These are phyloP conservation scores for Luzula sylvatica DNA, from an alignment of 176 grass and related monocot genomes.

Conservation along the genomic window DNA sequence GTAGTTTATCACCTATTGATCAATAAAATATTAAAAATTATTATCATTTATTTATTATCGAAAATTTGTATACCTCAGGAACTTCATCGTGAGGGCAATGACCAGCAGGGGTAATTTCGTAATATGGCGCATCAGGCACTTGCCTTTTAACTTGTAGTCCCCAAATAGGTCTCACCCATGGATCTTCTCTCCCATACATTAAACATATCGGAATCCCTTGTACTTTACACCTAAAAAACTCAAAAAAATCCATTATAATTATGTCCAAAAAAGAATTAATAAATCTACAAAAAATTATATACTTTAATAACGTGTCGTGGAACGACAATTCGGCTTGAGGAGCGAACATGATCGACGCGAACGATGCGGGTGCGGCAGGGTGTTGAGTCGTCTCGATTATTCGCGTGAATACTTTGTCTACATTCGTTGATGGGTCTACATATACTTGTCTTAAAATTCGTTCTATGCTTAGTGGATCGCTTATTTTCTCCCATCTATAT, in stretches of 20 bases:
- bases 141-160: slow-evolving; percentile 70
- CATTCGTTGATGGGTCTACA: slow-evolving; percentile 75
- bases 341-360: slow-evolving; percentile 98
- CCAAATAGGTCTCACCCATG: slow-evolving; percentile 90
- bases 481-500: slow-evolving; percentile 89
- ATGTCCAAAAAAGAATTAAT: not conserved
- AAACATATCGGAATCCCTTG: slow-evolving; percentile 67
- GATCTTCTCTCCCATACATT: slow-evolving; percentile 97
- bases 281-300: not conserved
- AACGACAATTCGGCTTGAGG: slow-evolving; percentile 68
- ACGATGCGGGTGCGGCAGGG: slow-evolving; percentile 84
- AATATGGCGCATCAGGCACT: slow-evolving; percentile 77
- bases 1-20: slow-evolving; percentile 75
- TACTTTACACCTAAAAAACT: slow-evolving; percentile 51
- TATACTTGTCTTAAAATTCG: slow-evolving; percentile 95
- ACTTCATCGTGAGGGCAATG: slow-evolving; percentile 98
- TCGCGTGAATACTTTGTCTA: slow-evolving; percentile 73
- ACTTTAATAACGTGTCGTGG: slow-evolving; percentile 59
- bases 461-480: slow-evolving; percentile 71
- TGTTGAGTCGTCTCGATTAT: slow-evolving; percentile 87
- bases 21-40: not conserved
- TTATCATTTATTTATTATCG: not conserved
- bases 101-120: slow-evolving; percentile 89
- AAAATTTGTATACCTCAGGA: slow-evolving; percentile 61
- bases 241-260: slow-evolving; percentile 9